Percentiles rank a stretch among this genome's conserved stretches.
phyloP scores from a whole-genome alignment of 345 rosid species.

The Luvunga scandens region DNA sequence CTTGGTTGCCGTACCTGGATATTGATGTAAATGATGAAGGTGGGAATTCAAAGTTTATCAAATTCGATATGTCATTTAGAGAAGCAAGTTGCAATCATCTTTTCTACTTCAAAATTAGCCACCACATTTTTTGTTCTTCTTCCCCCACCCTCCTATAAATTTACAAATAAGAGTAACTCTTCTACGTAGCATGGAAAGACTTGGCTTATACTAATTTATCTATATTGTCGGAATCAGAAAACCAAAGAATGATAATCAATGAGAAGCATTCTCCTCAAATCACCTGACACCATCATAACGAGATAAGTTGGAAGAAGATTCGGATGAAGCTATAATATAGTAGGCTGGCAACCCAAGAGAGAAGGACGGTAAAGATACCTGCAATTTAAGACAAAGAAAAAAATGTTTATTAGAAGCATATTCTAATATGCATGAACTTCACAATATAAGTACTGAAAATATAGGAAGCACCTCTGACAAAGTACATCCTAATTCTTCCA shows the following conservation, averaged over 20 bases:
- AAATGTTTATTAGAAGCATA: not conserved
- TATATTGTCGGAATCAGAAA: not conserved
- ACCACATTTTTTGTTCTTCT: not conserved
- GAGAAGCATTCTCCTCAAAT: slow-evolving; percentile 1
- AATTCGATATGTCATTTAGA: not conserved
- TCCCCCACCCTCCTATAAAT: not conserved
- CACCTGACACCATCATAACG: slow-evolving; percentile 94
- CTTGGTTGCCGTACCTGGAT: slow-evolving; percentile 80
- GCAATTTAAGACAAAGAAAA: not conserved
- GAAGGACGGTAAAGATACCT: slow-evolving; percentile 88
- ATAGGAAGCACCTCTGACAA: slow-evolving; percentile 51
- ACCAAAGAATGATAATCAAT: not conserved
- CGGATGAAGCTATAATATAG: slow-evolving; percentile 83
- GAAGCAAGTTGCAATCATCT: not conserved
- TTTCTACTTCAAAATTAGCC: not conserved
- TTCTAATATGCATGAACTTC: not conserved
- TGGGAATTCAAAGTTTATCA: not conserved
- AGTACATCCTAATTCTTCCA: slow-evolving; percentile 79
- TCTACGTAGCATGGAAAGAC: not conserved
- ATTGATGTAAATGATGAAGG: slow-evolving; percentile 8
- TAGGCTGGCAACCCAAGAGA: slow-evolving; percentile 91
- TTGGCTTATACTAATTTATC: not conserved
- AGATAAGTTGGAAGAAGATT: slow-evolving; percentile 84
- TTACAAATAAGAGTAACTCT: not conserved
- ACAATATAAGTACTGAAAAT: not conserved